phyloP scores from a whole-genome alignment of 352 stramenopile species.

The Globisporangium solare region DNA sequence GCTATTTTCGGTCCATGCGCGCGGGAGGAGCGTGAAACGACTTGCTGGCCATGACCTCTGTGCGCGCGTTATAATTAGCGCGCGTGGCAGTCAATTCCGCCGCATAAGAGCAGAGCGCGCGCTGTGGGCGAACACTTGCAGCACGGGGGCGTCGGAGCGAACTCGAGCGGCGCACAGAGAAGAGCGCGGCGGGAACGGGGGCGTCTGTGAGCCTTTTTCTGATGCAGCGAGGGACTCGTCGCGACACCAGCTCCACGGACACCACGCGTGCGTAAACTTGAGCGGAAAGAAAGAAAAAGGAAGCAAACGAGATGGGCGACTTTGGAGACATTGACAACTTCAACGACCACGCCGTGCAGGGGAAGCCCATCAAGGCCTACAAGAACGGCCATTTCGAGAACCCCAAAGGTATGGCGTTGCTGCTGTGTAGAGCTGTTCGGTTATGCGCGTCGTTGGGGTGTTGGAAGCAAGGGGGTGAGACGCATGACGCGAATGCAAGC shows the following conservation, averaged over 20 bases:
- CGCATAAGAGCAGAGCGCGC: too few relatives aligned
- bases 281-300: neutral
- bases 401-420: conserved; percentile 38
- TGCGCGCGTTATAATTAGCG: too few relatives aligned
- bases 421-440: neutral
- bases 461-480: too few relatives aligned
- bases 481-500: too few relatives aligned
- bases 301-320: conserved; percentile 46
- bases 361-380: conserved; percentile 75
- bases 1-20: too few relatives aligned
- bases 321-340: conserved; percentile 81
- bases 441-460: neutral
- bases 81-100: too few relatives aligned
- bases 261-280: neutral
- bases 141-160: too few relatives aligned
- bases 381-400: conserved; percentile 79
- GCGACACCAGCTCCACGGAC: neutral
- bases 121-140: too few relatives aligned
- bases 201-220: neutral
- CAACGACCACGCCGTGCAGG: conserved; percentile 72
- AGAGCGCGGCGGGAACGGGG: too few relatives aligned
- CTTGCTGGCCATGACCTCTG: too few relatives aligned
- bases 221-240: neutral
- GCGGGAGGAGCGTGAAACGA: too few relatives aligned
- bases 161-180: too few relatives aligned